Evolutionary conservation across 2,329 filamentous ascomycete genomes (phyloP), one percentile per base, ranked within the genome.

Genomic region (Fusarium bactridioides): DNA sequence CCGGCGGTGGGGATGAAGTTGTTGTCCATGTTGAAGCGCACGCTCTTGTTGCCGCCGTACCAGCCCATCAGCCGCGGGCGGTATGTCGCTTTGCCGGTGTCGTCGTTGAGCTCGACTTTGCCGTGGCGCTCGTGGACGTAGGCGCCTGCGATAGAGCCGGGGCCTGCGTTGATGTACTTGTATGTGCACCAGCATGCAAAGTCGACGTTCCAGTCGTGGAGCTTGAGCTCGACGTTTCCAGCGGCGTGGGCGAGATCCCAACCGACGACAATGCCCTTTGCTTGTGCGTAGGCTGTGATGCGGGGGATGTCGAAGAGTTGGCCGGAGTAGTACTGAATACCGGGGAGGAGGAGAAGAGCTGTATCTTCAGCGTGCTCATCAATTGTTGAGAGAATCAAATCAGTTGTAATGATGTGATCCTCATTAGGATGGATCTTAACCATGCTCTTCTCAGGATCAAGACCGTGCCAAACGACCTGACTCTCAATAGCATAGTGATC

Each of bases 101-200:
- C 79, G 12, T 78, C 76, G 23, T 83, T 78, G 4, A 77, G 78
- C 56, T 80, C 82, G 16, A 93, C 90, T 29, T 80, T 80, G 44
- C 92, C 90, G 79, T 97, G 92, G 43, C 84, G 86, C 78, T 93
- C 89, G 80, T 97, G 94, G 13, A 97, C 92, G 74, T 94, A 97
- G 2, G 92, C 84, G 1, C 92, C 94, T 3, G 89, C 94, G 71
- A 97, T 97, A 21, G 91, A 87, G 8, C 94, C 94, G 0, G 94
- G 94, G 0, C 94, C 94, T 31, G 91, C 90, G 79, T 97, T 97
- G 80, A 97, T 88, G 83, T 97, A 97, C 83, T 97, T 97, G 86
- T 97, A 97, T 23, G 92, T 95, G 82, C 94, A 97, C 94, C 94
- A 97, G 60, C 89, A 93, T 21, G 95, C 94, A 77, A 97, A 97